Evolutionary conservation across 139 green algal species (phyloP), one percentile per base, ranked within the genome.

Genomic region (Asterochloris erici): DNA sequence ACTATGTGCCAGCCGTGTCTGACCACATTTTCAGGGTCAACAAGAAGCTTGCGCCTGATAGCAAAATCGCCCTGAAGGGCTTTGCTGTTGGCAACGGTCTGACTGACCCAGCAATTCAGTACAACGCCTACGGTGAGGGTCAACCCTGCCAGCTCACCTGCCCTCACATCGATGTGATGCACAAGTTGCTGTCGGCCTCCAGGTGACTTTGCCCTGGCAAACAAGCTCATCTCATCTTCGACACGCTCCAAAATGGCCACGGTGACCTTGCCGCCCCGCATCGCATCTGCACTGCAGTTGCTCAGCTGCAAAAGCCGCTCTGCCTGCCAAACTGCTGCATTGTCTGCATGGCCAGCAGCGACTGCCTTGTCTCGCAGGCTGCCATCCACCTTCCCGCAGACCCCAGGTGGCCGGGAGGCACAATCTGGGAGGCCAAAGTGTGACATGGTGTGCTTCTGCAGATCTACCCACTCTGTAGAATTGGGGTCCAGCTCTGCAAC

Each of bases 41-140:
- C 77, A 68, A 77, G 26, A 61, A 66, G 24, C n/a, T 91, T 76
- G 63, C 86, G 14, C 63, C 82, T 15, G 62, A 88, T 24, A 89
- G 86, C 17, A 79, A 84, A 24, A 90, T 95, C 84, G 89, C 93
- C 68, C 79, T 96, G 24, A 86, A 93, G 88, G 88, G 90, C 12
- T 79, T 98, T 29, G 93, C 93, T 9, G 94, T 98, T 62, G 95
- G 96, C 79, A 98, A 99, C 84, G 96, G 96, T 16, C 85, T 99
- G 74, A 99, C 96, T 0, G 75, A 95, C n/a, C 96, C 97, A 14
- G 82, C 83, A 11, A 91, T 97, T 71, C 96, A 99, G 89, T 97
- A 95, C 78, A 86, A 85, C 11, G 77, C 60, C 0, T 74, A 74
- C 64, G 74, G 78, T 54, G 38, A 54, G 38, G 38, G 61, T 16